phyloP scores from a whole-genome alignment of 192 early-diverging fungal species.

The Endogone sp. region DNA sequence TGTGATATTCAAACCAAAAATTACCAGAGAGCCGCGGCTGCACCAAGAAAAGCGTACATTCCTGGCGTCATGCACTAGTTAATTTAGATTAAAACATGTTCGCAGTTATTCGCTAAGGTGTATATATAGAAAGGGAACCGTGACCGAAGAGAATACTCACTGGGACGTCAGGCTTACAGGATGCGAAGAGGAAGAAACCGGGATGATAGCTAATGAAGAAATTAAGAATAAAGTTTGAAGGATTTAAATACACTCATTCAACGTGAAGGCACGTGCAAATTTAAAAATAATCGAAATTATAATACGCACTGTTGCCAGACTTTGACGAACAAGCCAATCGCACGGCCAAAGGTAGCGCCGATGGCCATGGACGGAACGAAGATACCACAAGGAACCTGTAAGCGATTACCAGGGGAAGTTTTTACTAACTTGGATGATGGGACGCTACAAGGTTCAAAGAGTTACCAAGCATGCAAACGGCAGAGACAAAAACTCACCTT shows the following conservation, averaged over 20 bases:
- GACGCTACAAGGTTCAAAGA: neutral
- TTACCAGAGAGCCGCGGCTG: slow-evolving; percentile 72
- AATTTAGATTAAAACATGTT: slow-evolving; percentile 11
- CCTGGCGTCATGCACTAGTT: slow-evolving; percentile 73
- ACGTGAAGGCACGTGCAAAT: neutral
- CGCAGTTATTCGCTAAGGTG: slow-evolving; percentile 29
- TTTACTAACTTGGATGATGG: neutral
- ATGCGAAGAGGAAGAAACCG: slow-evolving; percentile 57
- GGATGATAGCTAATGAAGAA: slow-evolving; percentile 41
- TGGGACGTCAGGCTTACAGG: slow-evolving; percentile 71
- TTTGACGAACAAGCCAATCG: slow-evolving; percentile 82
- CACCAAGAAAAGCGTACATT: slow-evolving; percentile 80
- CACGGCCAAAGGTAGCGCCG: slow-evolving; percentile 90
- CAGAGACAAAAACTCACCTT: slow-evolving; percentile 12
- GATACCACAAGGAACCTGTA: slow-evolving; percentile 75
- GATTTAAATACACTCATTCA: slow-evolving; percentile 6
- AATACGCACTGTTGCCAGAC: slow-evolving; percentile 53
- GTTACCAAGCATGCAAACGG: too few relatives aligned
- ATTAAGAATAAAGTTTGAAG: slow-evolving; percentile 16
- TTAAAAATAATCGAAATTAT: neutral
- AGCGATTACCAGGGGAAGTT: neutral
- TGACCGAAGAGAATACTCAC: slow-evolving; percentile 30
- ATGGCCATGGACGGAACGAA: slow-evolving; percentile 87
- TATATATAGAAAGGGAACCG: slow-evolving; percentile 22
- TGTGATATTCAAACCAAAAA: too few relatives aligned